Evolutionary conservation across 192 early-diverging fungal species (phyloP).

Genomic region (Thamnidium elegans): DNA sequence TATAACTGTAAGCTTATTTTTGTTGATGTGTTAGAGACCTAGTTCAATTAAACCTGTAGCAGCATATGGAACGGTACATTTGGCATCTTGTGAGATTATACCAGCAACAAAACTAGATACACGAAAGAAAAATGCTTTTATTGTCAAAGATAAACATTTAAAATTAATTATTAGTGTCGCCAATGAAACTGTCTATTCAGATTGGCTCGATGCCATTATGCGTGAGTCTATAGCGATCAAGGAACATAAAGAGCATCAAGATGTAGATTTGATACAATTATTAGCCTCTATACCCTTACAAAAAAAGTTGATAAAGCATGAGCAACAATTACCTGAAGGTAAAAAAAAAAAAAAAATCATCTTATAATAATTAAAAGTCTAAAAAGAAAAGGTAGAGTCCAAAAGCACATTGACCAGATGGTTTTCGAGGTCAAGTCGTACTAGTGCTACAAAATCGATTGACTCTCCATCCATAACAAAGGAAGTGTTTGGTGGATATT

Average conservation of each 20-base stretch:
- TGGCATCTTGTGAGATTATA: slow-evolving; percentile 30
- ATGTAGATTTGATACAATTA: neutral
- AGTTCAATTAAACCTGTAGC: slow-evolving; percentile 23
- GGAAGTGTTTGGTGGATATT: slow-evolving; percentile 36
- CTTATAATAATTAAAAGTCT: neutral
- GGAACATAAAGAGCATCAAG: slow-evolving; percentile 13
- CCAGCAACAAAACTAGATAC: slow-evolving; percentile 36
- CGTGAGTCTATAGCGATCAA: slow-evolving; percentile 34
- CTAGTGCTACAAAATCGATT: neutral
- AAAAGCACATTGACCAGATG: slow-evolving; percentile 1
- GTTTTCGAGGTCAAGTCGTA: slow-evolving; percentile 13
- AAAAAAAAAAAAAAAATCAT: slow-evolving; percentile 14
- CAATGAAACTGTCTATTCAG: slow-evolving; percentile 29
- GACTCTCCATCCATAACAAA: neutral
- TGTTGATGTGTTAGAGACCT: slow-evolving; percentile 4
- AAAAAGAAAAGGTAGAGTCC: neutral
- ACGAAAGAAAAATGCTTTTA: slow-evolving; percentile 31
- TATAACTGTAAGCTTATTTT: neutral
- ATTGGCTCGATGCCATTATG: slow-evolving; percentile 40
- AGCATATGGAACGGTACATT: slow-evolving; percentile 29
- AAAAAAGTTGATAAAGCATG: neutral
- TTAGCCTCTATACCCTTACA: slow-evolving; percentile 13
- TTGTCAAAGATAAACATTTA: slow-evolving; percentile 23
- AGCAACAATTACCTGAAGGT: slow-evolving; percentile 11
- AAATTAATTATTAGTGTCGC: slow-evolving; percentile 30